Percentiles rank a stretch among this genome's conserved stretches.
Conservation (phyloP, 176 grass and related monocot species). For the Musa troglodytarum region DNA sequence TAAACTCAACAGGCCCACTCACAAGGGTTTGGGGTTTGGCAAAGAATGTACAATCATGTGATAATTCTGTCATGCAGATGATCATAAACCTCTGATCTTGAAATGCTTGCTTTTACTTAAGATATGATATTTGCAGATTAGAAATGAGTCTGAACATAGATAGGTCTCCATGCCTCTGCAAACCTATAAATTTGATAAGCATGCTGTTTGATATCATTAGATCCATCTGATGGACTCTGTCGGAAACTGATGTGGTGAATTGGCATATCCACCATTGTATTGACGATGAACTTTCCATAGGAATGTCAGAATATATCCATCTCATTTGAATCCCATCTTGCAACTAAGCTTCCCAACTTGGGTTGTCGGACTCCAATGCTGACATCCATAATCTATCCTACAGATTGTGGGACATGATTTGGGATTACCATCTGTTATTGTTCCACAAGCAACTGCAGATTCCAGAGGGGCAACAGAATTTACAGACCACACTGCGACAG, state of each 20-base stretch:
- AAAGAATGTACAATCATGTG: no score
- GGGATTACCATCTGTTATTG: background rate
- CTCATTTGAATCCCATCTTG: background rate
- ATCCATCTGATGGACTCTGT: background rate
- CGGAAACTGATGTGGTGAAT: background rate
- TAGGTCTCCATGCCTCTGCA: no score
- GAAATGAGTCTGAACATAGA: no score
- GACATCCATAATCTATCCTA: slow-evolving; percentile 2
- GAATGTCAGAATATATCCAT: background rate
- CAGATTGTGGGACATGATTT: slow-evolving; percentile 4
- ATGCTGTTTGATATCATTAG: background rate
- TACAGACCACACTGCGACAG: background rate
- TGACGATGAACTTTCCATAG: background rate
- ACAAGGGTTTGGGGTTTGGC: no score
- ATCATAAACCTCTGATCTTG: no score
- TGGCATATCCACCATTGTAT: background rate
- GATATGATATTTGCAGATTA: no score
- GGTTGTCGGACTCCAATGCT: background rate
- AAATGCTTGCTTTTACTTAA: no score
- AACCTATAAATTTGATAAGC: no score
- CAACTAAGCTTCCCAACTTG: background rate
- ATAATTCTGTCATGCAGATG: no score
- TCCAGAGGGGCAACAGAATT: background rate
- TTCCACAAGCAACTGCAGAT: background rate
- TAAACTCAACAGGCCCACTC: no score